phyloP scores from a whole-genome alignment of 225 moss, liverwort and hornwort genomes.

The Rhytidiadelphus loreus region DNA sequence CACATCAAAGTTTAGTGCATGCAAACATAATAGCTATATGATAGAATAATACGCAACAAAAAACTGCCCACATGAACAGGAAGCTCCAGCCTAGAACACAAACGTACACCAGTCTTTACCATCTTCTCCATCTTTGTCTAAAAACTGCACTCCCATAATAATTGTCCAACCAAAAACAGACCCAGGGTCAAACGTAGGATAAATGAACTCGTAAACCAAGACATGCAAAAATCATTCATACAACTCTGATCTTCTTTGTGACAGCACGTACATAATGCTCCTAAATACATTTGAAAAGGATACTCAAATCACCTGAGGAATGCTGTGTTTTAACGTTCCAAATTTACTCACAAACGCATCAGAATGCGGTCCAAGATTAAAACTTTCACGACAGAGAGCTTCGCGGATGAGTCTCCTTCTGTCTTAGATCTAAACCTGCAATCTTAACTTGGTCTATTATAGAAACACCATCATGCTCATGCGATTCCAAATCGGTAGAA shows the following conservation, averaged over 20 bases:
- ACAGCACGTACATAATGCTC: background rate
- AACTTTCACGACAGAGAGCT: background rate
- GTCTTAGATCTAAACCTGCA: background rate
- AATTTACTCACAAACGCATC: background rate
- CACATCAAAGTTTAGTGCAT: background rate
- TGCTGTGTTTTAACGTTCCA: background rate
- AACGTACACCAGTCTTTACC: fast-evolving
- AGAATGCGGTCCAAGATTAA: background rate
- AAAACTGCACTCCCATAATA: too few relatives aligned
- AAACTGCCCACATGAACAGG: background rate
- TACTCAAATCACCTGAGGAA: background rate
- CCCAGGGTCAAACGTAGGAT: too few relatives aligned
- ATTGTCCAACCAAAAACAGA: too few relatives aligned
- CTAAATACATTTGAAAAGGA: background rate
- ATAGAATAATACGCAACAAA: background rate
- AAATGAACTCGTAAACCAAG: too few relatives aligned
- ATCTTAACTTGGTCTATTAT: background rate
- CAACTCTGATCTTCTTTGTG: background rate
- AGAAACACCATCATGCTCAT: slow-evolving; percentile 2
- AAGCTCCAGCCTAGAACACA: too few relatives aligned
- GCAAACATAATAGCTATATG: background rate
- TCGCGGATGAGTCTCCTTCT: background rate
- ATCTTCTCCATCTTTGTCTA: too few relatives aligned
- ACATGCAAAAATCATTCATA: too few relatives aligned
- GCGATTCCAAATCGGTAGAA: background rate